A percentile compares a stretch with the other conserved stretches of the same genome.
These are phyloP conservation scores for Lactarius psammicola DNA, from an alignment of 768 basidiomycete species.

Conservation along the genomic window DNA sequence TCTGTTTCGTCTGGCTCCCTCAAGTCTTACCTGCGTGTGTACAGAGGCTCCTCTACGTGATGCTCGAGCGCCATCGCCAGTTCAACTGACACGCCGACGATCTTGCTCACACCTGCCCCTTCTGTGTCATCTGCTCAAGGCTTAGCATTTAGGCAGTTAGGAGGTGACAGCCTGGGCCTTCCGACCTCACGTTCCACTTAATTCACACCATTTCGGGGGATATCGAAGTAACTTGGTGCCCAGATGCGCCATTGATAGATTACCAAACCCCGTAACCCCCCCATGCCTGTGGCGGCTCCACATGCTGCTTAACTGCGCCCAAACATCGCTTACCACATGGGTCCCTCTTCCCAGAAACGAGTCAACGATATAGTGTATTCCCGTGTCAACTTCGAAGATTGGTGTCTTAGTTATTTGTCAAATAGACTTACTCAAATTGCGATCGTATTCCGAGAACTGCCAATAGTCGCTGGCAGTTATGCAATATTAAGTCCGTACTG, in stretches of 20 bases:
- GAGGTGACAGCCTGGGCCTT: not conserved
- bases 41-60: not conserved
- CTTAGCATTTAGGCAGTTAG: not conserved
- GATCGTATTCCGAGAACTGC: not conserved
- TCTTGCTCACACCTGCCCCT: not conserved
- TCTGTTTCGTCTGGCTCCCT: not conserved
- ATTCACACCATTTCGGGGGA: not conserved
- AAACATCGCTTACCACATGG: not conserved
- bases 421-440: not conserved
- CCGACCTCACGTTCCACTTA: not conserved
- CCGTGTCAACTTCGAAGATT: not conserved
- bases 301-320: not conserved
- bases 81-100: not conserved
- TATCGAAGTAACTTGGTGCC: not conserved
- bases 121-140: not conserved
- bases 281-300: not conserved
- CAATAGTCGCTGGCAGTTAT: not conserved
- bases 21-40: not conserved
- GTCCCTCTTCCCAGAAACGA: not conserved
- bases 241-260: not conserved
- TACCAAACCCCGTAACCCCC: not conserved
- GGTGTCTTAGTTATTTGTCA: not conserved
- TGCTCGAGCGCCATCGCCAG: not conserved
- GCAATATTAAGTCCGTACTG: not conserved
- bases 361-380: not conserved